Percentiles rank a stretch among this genome's conserved stretches.
phyloP scores from a whole-genome alignment of 371 early-diverging fungal species.

The Apophysomyces trapeziformis region DNA sequence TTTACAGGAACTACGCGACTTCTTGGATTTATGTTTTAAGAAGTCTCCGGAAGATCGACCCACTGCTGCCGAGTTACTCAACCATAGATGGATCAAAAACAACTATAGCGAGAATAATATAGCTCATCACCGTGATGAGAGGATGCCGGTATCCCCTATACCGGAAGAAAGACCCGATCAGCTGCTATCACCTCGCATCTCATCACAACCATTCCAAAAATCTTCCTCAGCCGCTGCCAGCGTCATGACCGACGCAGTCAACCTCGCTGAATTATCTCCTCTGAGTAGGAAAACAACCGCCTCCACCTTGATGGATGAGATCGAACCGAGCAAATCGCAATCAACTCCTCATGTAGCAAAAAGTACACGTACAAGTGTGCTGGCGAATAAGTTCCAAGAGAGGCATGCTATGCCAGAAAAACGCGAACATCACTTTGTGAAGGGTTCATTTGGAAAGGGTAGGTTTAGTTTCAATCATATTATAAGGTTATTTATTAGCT shows the following conservation, averaged over 20 bases:
- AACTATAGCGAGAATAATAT: conserved; percentile 16
- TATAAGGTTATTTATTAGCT: neutral
- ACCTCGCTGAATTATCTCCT: neutral
- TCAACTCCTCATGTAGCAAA: conserved; percentile 5
- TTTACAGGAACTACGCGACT: conserved; percentile 63
- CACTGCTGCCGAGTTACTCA: conserved; percentile 64
- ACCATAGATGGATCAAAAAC: conserved; percentile 77
- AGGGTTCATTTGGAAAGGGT: conserved; percentile 54
- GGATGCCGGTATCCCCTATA: neutral
- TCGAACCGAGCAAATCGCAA: conserved; percentile 7
- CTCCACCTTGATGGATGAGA: neutral
- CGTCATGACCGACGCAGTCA: neutral
- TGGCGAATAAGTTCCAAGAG: conserved; percentile 26
- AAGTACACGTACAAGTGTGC: conserved; percentile 15
- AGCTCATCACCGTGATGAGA: neutral
- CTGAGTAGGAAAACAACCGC: neutral
- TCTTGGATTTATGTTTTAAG: conserved; percentile 75
- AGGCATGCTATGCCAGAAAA: conserved; percentile 16
- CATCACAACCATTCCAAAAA: conserved; percentile 16
- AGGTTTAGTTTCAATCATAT: neutral
- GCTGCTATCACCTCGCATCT: neutral
- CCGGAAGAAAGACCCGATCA: neutral
- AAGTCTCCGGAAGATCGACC: conserved; percentile 71
- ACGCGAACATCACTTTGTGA: conserved; percentile 41
- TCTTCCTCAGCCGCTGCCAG: conserved; percentile 9